phyloP scores from a whole-genome alignment of 371 early-diverging fungal species.

The Rhizopus stolonifer region DNA sequence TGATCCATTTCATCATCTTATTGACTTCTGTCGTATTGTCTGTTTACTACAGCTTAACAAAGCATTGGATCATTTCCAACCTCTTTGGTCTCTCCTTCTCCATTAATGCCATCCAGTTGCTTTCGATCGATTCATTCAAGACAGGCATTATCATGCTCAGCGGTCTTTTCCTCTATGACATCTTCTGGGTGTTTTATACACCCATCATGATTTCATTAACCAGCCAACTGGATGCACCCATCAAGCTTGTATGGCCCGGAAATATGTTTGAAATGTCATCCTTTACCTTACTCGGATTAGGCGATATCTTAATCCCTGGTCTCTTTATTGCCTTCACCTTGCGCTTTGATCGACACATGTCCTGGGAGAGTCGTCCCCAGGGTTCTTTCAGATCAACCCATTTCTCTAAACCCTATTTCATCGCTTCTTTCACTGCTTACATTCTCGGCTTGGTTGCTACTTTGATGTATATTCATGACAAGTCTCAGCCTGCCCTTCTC shows the following conservation, averaged over 20 bases:
- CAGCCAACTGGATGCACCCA: constrained; percentile 97
- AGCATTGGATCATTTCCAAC: constrained; percentile 93
- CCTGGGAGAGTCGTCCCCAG: constrained; percentile 50
- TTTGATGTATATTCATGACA: too few species aligned
- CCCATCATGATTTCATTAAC: constrained; percentile 98
- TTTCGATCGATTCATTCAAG: constrained; percentile 91
- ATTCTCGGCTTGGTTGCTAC: too few species aligned
- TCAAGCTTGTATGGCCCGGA: constrained; percentile 92
- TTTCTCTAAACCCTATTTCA: constrained; percentile 91
- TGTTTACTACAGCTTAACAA: constrained; percentile 77
- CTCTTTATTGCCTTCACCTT: constrained; percentile 91
- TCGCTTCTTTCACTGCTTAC: constrained; percentile 79
- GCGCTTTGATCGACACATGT: constrained; percentile 80
- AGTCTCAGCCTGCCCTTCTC: constrained; percentile 96
- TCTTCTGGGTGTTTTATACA: constrained; percentile 99
- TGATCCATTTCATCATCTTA: constrained; percentile 63
- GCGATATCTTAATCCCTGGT: constrained; percentile 98
- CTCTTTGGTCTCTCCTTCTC: constrained; percentile 89
- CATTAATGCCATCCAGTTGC: constrained; percentile 80
- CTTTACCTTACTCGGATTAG: constrained; percentile 96
- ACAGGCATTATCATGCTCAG: constrained; percentile 91
- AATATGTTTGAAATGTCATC: too few species aligned
- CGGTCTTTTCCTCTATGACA: constrained; percentile 94
- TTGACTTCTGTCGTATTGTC: constrained; percentile 64
- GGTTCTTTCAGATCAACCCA: constrained; percentile 54